phyloP scores from a whole-genome alignment of 225 moss, liverwort and hornwort genomes.

The Pleurozium schreberi region DNA sequence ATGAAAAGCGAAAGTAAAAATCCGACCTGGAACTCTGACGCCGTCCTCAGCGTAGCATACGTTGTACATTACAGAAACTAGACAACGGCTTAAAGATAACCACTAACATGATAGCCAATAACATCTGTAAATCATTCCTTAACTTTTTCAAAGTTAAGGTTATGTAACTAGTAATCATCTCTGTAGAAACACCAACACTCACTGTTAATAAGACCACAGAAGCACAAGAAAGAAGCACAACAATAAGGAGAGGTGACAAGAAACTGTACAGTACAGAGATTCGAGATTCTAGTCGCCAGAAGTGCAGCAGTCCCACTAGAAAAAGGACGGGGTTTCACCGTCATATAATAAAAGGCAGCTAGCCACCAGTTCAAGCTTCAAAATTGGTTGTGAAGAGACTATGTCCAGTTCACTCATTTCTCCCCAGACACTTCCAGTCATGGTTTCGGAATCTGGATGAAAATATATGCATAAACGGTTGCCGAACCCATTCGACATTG shows the following conservation, averaged over 20 bases:
- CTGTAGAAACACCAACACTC: not conserved
- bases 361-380: not conserved
- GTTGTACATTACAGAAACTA: conserved; percentile 12
- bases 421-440: not conserved
- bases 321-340: not conserved
- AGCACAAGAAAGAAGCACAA: not conserved
- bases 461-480: not conserved
- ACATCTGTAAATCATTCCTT: not conserved
- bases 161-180: not conserved
- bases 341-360: conserved; percentile 8
- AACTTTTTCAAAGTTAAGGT: not conserved
- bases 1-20: conserved; percentile 2
- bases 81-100: not conserved
- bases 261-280: conserved; percentile 3
- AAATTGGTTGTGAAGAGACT: not conserved
- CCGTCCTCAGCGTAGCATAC: not conserved
- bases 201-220: not conserved
- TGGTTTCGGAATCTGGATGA: not conserved
- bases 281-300: not conserved
- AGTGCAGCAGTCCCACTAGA: not conserved
- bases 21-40: not conserved
- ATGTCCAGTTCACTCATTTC: not conserved
- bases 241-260: conserved; percentile 5
- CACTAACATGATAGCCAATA: not conserved
- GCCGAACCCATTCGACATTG: not conserved